Conservation (phyloP, 306 rosid species). For the Prunus padus region DNA sequence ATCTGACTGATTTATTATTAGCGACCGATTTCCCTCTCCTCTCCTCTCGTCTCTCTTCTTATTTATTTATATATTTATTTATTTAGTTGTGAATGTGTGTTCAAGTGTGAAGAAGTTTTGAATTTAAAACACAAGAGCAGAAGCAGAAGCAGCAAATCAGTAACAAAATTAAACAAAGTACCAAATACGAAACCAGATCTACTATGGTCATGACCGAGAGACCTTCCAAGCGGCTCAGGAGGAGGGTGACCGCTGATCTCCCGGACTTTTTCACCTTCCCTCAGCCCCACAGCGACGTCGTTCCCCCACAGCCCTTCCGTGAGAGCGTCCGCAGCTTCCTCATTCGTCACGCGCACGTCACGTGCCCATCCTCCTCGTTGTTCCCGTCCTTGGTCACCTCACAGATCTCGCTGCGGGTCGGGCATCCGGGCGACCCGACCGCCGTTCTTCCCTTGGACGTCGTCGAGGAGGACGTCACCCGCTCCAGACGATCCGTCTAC, state of each 20-base stretch:
- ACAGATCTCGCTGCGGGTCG: slow-evolving; percentile 20
- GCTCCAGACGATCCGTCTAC: slow-evolving; percentile 32
- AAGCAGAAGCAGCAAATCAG: neutral
- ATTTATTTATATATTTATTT: neutral
- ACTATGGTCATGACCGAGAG: slow-evolving; percentile 24
- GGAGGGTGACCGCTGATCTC: slow-evolving; percentile 21
- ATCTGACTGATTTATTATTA: no score
- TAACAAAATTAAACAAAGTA: neutral
- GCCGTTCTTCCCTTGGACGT: slow-evolving; percentile 21
- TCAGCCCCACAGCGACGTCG: neutral
- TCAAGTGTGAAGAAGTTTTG: neutral
- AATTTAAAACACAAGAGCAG: slow-evolving; percentile 1
- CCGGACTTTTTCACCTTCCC: slow-evolving; percentile 33
- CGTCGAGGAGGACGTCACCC: slow-evolving; percentile 42
- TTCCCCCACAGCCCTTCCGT: slow-evolving; percentile 19
- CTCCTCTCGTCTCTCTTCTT: neutral
- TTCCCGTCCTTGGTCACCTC: slow-evolving; percentile 23
- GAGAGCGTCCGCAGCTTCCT: slow-evolving; percentile 21
- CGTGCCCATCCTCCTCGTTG: slow-evolving; percentile 20
- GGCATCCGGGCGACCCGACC: neutral
- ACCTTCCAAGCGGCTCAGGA: slow-evolving; percentile 22
- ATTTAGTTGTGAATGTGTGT: neutral
- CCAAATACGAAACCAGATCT: slow-evolving; percentile 6
- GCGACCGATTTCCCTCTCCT: neutral
- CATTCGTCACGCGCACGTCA: slow-evolving; percentile 27